Evolutionary conservation across 2,329 filamentous ascomycete species (phyloP).

Genomic region (Exophiala viscosa): DNA sequence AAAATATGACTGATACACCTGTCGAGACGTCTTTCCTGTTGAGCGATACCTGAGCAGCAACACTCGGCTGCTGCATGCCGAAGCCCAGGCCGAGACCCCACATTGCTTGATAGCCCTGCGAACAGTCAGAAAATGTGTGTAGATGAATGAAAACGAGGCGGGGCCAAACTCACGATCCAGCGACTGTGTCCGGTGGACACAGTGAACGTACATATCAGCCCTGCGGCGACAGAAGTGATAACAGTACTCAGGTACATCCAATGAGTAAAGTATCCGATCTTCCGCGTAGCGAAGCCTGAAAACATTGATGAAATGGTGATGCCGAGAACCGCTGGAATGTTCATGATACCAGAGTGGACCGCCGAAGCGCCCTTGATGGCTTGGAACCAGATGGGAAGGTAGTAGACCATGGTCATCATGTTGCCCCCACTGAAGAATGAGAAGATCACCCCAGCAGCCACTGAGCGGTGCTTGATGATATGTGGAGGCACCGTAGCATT

Average conservation of each 20-base stretch:
- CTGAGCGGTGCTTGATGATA: slow-evolving; percentile 51
- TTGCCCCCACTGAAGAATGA: slow-evolving; percentile 31
- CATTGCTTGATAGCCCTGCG: slow-evolving; percentile 30
- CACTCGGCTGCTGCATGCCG: slow-evolving; percentile 29
- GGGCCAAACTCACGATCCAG: slow-evolving; percentile 29
- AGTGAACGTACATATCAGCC: slow-evolving; percentile 32
- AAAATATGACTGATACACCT: slow-evolving; percentile 28
- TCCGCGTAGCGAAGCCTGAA: slow-evolving; percentile 27
- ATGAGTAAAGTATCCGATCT: slow-evolving; percentile 35
- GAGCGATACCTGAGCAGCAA: slow-evolving; percentile 30
- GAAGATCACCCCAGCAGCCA: slow-evolving; percentile 47
- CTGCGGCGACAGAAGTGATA: slow-evolving; percentile 31
- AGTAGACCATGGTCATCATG: slow-evolving; percentile 28
- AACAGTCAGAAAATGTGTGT: no score
- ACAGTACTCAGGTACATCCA: slow-evolving; percentile 34
- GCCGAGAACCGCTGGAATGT: slow-evolving; percentile 23
- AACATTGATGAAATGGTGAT: slow-evolving; percentile 21
- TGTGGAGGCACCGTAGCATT: slow-evolving; percentile 56
- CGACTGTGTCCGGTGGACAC: slow-evolving; percentile 22
- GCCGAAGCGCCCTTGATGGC: slow-evolving; percentile 34
- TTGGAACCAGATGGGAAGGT: slow-evolving; percentile 33
- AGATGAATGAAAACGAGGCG: no score
- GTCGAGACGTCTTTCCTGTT: slow-evolving; percentile 29
- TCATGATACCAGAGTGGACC: slow-evolving; percentile 31
- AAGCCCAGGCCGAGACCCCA: slow-evolving; percentile 33